Conservation (phyloP, 306 rosid species). For the Dicorynia guianensis region DNA sequence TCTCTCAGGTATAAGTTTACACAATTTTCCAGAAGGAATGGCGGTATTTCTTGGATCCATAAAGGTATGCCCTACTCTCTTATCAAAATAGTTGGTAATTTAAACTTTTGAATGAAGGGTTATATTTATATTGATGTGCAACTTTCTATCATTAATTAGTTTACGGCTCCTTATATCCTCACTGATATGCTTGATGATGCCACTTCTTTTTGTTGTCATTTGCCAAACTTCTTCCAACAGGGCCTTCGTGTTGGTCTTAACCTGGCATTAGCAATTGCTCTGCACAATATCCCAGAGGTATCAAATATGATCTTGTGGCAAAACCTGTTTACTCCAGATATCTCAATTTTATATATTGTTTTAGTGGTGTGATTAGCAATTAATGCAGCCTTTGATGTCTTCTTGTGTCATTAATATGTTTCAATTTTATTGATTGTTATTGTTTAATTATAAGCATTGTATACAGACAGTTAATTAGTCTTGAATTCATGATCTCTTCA, state of each 20-base stretch:
- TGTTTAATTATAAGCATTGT: slow-evolving; percentile 16
- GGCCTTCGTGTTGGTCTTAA: slow-evolving; percentile 96
- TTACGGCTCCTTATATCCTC: slow-evolving; percentile 29
- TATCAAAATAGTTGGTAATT: neutral
- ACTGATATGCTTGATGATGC: slow-evolving; percentile 19
- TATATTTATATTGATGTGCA: slow-evolving; percentile 25
- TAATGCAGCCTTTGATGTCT: slow-evolving; percentile 22
- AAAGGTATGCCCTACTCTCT: slow-evolving; percentile 59
- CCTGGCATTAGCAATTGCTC: slow-evolving; percentile 96
- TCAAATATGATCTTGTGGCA: slow-evolving; percentile 23
- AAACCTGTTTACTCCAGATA: slow-evolving; percentile 22
- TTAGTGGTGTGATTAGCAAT: slow-evolving; percentile 28
- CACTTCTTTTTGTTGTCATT: slow-evolving; percentile 36
- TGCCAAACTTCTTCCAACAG: slow-evolving; percentile 52
- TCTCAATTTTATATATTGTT: neutral
- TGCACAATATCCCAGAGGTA: slow-evolving; percentile 99
- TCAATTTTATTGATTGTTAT: neutral
- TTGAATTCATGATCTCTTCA: neutral
- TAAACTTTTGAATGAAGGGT: slow-evolving; percentile 17
- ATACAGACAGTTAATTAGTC: neutral
- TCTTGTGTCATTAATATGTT: neutral
- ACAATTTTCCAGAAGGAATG: slow-evolving; percentile 99
- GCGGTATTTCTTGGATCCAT: slow-evolving; percentile 98
- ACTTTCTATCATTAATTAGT: slow-evolving; percentile 31
- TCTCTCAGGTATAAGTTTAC: slow-evolving; percentile 89